phyloP scores from a whole-genome alignment of 108 stramenopile genomes.

The Skeletonema potamos region DNA sequence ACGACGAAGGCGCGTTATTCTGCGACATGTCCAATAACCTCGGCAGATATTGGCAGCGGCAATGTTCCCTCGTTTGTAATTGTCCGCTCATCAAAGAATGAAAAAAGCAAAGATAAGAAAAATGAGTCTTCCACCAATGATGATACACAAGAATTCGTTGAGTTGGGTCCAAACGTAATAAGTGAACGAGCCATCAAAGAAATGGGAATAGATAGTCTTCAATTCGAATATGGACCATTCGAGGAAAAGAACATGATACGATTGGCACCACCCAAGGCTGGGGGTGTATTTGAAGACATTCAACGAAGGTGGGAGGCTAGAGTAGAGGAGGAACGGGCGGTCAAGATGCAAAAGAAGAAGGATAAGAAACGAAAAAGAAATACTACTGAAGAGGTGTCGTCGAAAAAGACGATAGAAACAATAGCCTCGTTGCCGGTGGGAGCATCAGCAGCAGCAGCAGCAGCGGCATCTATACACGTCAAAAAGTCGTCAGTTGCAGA shows the following conservation, averaged over 20 bases:
- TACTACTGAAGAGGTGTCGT: slow-evolving; percentile 5
- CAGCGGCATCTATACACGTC: neutral
- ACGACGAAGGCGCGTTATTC: neutral
- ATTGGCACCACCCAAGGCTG: slow-evolving; percentile 58
- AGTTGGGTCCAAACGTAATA: slow-evolving; percentile 57
- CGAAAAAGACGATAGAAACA: neutral
- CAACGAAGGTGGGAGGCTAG: slow-evolving; percentile 32
- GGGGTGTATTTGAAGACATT: slow-evolving; percentile 47
- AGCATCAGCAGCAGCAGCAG: neutral
- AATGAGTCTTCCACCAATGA: neutral
- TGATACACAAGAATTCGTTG: slow-evolving; percentile 19
- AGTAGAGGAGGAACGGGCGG: slow-evolving; percentile 40
- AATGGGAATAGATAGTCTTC: slow-evolving; percentile 56
- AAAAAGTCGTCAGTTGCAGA: slow-evolving; percentile 20
- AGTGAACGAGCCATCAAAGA: slow-evolving; percentile 70
- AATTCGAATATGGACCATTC: slow-evolving; percentile 73
- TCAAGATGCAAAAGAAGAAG: slow-evolving; percentile 44
- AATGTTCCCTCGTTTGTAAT: slow-evolving; percentile 55
- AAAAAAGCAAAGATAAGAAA: slow-evolving; percentile 6
- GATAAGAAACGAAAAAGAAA: slow-evolving; percentile 39
- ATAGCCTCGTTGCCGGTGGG: neutral
- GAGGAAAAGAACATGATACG: slow-evolving; percentile 59
- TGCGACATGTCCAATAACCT: slow-evolving; percentile 70
- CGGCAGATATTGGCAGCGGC: slow-evolving; percentile 62
- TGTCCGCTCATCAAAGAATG: slow-evolving; percentile 20